These are phyloP conservation scores for Lepidium aucheri DNA, from an alignment of 345 rosid species.

Conservation along the genomic window DNA sequence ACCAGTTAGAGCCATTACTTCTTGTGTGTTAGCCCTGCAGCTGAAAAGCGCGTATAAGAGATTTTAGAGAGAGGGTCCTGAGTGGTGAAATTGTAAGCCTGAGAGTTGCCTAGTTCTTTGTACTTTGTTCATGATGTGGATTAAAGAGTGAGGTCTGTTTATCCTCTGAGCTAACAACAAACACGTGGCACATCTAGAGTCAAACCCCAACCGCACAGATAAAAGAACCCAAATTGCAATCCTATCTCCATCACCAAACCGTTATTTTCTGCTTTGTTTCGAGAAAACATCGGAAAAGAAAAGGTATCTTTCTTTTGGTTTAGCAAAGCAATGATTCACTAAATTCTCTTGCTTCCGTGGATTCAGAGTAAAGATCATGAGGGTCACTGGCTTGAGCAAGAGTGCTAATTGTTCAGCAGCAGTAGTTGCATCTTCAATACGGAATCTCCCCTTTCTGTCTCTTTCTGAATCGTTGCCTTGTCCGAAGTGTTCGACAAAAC, in stretches of 20 bases:
- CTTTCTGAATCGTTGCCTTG: conserved; percentile 48
- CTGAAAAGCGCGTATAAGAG: no score
- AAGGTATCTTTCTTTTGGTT: conserved; percentile 9
- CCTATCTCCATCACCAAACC: conserved; percentile 24
- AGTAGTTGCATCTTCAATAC: conserved; percentile 26
- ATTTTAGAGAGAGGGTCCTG: no score
- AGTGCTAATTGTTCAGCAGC: background rate
- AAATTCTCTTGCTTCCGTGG: background rate
- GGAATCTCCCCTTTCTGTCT: conserved; percentile 43
- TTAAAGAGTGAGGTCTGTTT: background rate
- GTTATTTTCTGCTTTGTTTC: conserved; percentile 8
- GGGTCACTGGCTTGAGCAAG: background rate
- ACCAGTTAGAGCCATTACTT: no score
- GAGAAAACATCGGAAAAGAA: background rate
- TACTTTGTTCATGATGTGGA: no score
- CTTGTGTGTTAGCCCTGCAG: no score
- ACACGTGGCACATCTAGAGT: conserved; percentile 12
- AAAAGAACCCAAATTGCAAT: conserved; percentile 4
- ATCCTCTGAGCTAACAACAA: background rate
- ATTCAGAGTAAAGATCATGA: conserved; percentile 12
- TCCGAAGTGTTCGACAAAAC: conserved; percentile 29
- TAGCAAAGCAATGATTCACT: conserved; percentile 17
- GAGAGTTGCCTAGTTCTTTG: no score
- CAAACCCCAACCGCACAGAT: conserved; percentile 22
- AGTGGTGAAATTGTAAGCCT: no score